These are phyloP conservation scores for Mycena citricolor DNA, from an alignment of 1,284 basidiomycete genomes.

Conservation along the genomic window DNA sequence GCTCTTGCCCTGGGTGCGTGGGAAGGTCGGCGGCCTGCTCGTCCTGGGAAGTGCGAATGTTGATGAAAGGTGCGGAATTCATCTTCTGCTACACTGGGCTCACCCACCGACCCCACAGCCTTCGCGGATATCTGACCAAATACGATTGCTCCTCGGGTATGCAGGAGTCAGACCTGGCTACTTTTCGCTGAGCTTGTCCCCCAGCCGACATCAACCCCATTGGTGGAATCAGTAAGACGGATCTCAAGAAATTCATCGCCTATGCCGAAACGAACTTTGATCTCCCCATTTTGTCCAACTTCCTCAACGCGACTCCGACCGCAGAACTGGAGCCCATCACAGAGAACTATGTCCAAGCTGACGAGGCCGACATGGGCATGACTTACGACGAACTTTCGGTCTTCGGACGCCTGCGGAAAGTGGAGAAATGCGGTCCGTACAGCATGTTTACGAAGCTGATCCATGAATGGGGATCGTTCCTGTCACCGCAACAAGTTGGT, in stretches of 20 bases:
- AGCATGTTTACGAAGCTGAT: conserved; percentile 94
- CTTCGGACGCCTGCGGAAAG: conserved; percentile 91
- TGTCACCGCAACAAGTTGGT: conserved; percentile 77
- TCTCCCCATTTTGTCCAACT: conserved; percentile 77
- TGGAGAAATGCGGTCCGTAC: conserved; percentile 97
- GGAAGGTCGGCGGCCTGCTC: conserved; percentile 81
- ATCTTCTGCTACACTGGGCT: not conserved
- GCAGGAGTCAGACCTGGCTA: conserved; percentile 17
- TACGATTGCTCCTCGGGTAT: conserved; percentile 90
- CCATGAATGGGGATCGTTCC: conserved; percentile 84
- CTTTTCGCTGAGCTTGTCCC: conserved; percentile 1
- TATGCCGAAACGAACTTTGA: conserved; percentile 81
- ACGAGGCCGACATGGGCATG: conserved; percentile 99
- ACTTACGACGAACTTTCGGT: conserved; percentile 96
- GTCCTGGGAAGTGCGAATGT: conserved; percentile 98
- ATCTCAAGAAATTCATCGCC: conserved; percentile 93
- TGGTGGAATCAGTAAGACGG: conserved; percentile 96
- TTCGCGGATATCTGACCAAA: conserved; percentile 96
- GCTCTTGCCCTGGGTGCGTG: conserved; percentile 90
- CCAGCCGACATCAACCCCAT: conserved; percentile 97
- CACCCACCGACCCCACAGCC: conserved; percentile 41
- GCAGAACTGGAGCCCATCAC: conserved; percentile 97
- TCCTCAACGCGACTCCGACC: conserved; percentile 89
- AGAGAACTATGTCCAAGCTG: conserved; percentile 90
- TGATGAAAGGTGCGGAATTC: conserved; percentile 77